These are phyloP conservation scores for Trichoderma polysporum DNA, from an alignment of 2,329 filamentous ascomycete species.

Conservation along the genomic window DNA sequence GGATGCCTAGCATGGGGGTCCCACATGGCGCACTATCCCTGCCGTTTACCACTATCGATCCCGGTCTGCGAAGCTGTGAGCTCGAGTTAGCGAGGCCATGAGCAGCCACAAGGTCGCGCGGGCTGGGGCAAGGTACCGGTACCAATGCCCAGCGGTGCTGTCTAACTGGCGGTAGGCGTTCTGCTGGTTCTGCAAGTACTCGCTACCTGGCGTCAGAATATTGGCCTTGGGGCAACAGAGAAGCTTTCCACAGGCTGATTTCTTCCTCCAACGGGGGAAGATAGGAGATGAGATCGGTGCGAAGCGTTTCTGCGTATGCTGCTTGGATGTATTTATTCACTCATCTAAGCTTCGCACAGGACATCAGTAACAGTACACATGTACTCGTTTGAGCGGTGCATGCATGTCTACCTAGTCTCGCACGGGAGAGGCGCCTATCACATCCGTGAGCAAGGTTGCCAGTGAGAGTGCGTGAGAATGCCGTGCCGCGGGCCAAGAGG, in stretches of 20 bases:
- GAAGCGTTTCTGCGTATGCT: background rate
- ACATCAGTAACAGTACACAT: background rate
- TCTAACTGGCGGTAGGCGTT: background rate
- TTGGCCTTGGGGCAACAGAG: background rate
- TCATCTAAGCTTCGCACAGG: background rate
- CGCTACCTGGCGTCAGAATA: background rate
- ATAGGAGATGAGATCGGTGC: no score
- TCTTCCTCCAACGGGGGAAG: no score
- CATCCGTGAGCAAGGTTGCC: background rate
- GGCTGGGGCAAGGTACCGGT: background rate
- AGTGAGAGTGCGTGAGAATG: background rate
- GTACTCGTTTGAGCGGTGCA: background rate
- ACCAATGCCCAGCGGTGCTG: background rate
- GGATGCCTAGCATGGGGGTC: background rate
- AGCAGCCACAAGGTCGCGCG: background rate
- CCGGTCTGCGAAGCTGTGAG: background rate
- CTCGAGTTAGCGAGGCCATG: background rate
- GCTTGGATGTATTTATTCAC: background rate
- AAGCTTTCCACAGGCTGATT: background rate
- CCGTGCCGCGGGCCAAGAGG: background rate
- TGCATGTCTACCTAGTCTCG: background rate
- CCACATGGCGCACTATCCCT: background rate
- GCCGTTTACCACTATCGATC: background rate
- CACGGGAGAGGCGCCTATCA: background rate
- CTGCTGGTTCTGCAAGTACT: background rate